Conservation (phyloP, 1,284 basidiomycete species). For the Sutorius eximius region DNA sequence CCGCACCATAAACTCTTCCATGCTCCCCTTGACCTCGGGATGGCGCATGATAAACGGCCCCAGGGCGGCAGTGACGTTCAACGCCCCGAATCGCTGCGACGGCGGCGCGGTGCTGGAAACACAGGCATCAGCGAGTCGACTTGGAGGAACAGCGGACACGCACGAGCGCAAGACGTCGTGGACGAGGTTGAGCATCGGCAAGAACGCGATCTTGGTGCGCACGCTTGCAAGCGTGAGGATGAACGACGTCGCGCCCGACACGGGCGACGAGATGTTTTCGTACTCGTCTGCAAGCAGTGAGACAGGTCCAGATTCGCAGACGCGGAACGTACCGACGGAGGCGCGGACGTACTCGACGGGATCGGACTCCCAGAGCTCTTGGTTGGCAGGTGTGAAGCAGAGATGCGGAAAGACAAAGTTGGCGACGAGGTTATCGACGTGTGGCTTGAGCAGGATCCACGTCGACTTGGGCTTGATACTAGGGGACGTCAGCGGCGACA, state of each 20-base stretch:
- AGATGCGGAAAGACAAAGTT: constrained; percentile 85
- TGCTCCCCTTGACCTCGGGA: constrained; percentile 71
- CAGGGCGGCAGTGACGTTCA: constrained; percentile 77
- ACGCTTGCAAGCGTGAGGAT: constrained; percentile 73
- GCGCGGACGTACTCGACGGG: constrained; percentile 78
- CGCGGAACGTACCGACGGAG: constrained; percentile 56
- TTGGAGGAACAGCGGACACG: constrained; percentile 28
- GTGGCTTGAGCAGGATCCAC: constrained; percentile 82
- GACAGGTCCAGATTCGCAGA: not conserved
- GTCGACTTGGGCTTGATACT: constrained; percentile 89
- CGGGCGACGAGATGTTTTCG: constrained; percentile 73
- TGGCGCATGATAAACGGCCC: constrained; percentile 78
- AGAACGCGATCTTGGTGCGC: constrained; percentile 75
- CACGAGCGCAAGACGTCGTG: constrained; percentile 68
- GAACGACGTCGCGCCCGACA: constrained; percentile 76
- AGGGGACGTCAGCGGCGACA: constrained; percentile 10
- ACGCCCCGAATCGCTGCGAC: constrained; percentile 75
- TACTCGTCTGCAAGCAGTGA: constrained; percentile 61
- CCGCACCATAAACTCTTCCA: constrained; percentile 74
- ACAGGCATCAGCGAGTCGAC: no score
- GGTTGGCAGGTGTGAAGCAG: constrained; percentile 67
- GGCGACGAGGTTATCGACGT: constrained; percentile 71
- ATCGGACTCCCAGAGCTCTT: constrained; percentile 73
- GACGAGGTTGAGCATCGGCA: constrained; percentile 76
- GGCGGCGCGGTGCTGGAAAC: constrained; percentile 49